Percentiles rank a stretch among this genome's conserved stretches.
phyloP scores from a whole-genome alignment of 306 rosid species.

The Mimosa bimucronata region DNA sequence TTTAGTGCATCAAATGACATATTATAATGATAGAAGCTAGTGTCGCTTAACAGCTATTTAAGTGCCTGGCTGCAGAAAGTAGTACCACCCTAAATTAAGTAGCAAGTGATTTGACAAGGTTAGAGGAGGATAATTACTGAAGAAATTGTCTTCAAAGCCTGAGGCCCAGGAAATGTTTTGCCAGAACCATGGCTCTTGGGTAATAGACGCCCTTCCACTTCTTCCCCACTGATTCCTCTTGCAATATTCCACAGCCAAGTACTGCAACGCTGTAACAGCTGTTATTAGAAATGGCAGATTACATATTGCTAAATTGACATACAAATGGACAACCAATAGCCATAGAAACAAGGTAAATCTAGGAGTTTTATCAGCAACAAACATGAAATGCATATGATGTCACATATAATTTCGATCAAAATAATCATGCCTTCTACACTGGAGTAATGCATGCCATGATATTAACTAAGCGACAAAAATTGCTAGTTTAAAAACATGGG shows the following conservation, averaged over 20 bases:
- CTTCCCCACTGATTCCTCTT: conserved; percentile 88
- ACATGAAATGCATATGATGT: conserved; percentile 2
- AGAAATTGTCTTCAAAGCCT: conserved; percentile 72
- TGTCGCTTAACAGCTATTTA: neutral
- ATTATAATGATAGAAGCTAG: neutral
- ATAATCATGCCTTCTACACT: conserved; percentile 12
- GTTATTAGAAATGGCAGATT: conserved; percentile 39
- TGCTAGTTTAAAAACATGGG: conserved; percentile 21
- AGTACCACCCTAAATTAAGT: conserved; percentile 24
- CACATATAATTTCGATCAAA: neutral
- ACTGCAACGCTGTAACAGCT: conserved; percentile 56
- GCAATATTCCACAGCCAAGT: conserved; percentile 98
- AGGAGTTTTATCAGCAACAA: neutral
- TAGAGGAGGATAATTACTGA: conserved; percentile 58
- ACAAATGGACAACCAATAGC: conserved; percentile 17
- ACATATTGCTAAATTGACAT: conserved; percentile 27
- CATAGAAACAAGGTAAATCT: conserved; percentile 14
- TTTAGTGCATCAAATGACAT: neutral
- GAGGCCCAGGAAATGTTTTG: conserved; percentile 94
- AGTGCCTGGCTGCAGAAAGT: conserved; percentile 22
- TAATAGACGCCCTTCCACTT: conserved; percentile 89
- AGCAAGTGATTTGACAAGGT: conserved; percentile 17
- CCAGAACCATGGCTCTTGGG: conserved; percentile 99
- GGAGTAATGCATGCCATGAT: neutral
- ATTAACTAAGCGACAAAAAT: conserved; percentile 12